phyloP scores from a whole-genome alignment of 169 alveolate genomes.

The Eimeria sp. region DNA sequence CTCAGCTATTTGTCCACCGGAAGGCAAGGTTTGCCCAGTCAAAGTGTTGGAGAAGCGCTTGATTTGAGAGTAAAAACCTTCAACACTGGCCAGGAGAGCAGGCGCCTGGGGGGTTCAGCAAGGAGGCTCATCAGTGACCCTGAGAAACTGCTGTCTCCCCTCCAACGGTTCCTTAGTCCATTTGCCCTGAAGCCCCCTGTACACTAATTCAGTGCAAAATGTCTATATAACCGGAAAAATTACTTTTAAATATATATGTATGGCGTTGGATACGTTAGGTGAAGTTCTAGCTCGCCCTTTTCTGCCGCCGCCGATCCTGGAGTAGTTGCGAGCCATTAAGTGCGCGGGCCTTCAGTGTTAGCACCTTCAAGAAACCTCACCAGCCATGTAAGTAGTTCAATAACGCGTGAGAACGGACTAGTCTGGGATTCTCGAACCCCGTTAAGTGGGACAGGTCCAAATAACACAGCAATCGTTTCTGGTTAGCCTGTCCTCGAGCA shows the following conservation, averaged over 20 bases:
- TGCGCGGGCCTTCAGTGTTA: neutral
- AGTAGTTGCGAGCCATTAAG: neutral
- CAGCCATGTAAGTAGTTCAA: neutral
- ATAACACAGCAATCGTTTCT: neutral
- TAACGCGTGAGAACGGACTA: neutral
- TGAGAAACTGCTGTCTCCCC: neutral
- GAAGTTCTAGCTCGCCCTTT: neutral
- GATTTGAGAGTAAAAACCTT: neutral
- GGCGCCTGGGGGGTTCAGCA: neutral
- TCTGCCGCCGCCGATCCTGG: neutral
- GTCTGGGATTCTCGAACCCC: neutral
- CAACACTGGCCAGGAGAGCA: neutral
- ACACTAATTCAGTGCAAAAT: neutral
- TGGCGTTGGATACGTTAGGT: neutral
- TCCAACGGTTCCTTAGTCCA: neutral
- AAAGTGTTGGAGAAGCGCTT: neutral
- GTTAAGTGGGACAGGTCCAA: neutral
- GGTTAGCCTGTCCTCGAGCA: neutral
- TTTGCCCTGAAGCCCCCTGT: neutral
- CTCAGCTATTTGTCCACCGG: too few relatives aligned
- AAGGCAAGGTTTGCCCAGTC: neutral
- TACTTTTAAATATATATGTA: neutral
- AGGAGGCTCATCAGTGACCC: constrained; percentile 12
- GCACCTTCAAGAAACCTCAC: neutral
- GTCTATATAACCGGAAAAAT: neutral